A percentile compares a stretch with the other conserved stretches of the same genome.
These are phyloP conservation scores for Hortiboletus campestris DNA, from an alignment of 768 basidiomycete species.

Conservation along the genomic window DNA sequence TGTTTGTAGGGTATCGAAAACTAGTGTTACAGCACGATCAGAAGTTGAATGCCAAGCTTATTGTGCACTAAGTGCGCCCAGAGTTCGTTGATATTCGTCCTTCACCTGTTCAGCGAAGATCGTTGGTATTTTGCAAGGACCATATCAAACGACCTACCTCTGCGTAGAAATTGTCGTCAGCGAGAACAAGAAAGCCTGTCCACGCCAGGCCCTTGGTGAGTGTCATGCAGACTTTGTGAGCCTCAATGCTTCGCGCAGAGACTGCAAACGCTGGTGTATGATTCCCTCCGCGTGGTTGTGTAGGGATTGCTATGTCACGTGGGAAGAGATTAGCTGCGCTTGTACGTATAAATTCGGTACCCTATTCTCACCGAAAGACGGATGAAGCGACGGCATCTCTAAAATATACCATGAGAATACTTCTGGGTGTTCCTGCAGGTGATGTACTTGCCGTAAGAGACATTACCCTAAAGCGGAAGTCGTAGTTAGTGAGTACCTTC, in stretches of 20 bases:
- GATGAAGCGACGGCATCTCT: slow-evolving; percentile 66
- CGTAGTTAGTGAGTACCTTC: slow-evolving; percentile 11
- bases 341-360: background rate
- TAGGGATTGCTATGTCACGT: slow-evolving; percentile 60
- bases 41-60: background rate
- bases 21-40: slow-evolving; percentile 16
- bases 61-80: slow-evolving; percentile 1
- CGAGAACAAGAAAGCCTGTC: slow-evolving; percentile 57
- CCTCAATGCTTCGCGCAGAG: slow-evolving; percentile 57
- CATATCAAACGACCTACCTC: slow-evolving; percentile 38
- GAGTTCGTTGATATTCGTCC: slow-evolving; percentile 21
- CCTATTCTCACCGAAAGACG: slow-evolving; percentile 49
- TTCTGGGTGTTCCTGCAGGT: slow-evolving; percentile 2
- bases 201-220: slow-evolving; percentile 61
- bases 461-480: slow-evolving; percentile 57
- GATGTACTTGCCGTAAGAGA: slow-evolving; percentile 56
- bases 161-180: slow-evolving; percentile 54
- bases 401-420: slow-evolving; percentile 15
- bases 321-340: slow-evolving; percentile 24
- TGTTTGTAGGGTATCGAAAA: slow-evolving; percentile 11
- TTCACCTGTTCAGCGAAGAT: slow-evolving; percentile 19
- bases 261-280: slow-evolving; percentile 67
- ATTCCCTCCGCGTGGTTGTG: slow-evolving; percentile 66
- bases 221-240: slow-evolving; percentile 58
- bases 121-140: background rate